A percentile compares a stretch with the other conserved stretches of the same genome.
phyloP scores from a whole-genome alignment of 2,329 filamentous ascomycete genomes.

The Penicillium polonicum region DNA sequence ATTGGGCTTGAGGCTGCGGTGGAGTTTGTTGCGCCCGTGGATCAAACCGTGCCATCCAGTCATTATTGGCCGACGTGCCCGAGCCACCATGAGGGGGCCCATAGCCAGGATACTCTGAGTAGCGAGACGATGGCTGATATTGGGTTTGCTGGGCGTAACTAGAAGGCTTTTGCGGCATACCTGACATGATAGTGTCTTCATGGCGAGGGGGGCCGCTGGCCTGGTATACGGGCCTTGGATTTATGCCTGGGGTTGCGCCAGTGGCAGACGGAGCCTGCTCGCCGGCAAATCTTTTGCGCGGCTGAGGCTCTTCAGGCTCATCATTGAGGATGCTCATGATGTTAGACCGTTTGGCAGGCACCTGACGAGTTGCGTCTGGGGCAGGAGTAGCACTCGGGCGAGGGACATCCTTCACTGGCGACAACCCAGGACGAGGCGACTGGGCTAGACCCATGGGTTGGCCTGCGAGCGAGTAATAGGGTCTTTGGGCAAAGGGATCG shows the following conservation, averaged over 20 bases:
- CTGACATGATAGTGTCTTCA: constrained; percentile 26
- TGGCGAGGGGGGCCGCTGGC: constrained; percentile 24
- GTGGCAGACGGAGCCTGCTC: constrained; percentile 33
- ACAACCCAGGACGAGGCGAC: constrained; percentile 30
- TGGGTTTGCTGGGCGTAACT: constrained; percentile 29
- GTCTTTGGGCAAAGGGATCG: constrained; percentile 36
- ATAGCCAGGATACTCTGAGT: constrained; percentile 37
- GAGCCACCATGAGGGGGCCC: constrained; percentile 27
- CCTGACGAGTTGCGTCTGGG: constrained; percentile 40
- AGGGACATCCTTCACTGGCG: constrained; percentile 38
- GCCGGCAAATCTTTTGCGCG: constrained; percentile 46
- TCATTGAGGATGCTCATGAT: constrained; percentile 52
- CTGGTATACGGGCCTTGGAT: constrained; percentile 32
- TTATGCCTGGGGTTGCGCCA: constrained; percentile 18
- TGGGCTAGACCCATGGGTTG: constrained; percentile 31
- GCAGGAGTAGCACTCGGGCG: constrained; percentile 35
- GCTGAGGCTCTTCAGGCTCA: constrained; percentile 48
- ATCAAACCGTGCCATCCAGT: constrained; percentile 46
- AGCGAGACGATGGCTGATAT: constrained; percentile 33
- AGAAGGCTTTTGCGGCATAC: constrained; percentile 27
- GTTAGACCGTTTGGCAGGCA: constrained; percentile 50
- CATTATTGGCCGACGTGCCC: constrained; percentile 33
- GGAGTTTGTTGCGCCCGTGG: constrained; percentile 36
- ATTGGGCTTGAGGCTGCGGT: constrained; percentile 21
- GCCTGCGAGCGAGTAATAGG: constrained; percentile 32